A percentile compares a stretch with the other conserved stretches of the same genome.
Conservation (phyloP, 2,329 filamentous ascomycete genomes). For the Chaetomium sp. region DNA sequence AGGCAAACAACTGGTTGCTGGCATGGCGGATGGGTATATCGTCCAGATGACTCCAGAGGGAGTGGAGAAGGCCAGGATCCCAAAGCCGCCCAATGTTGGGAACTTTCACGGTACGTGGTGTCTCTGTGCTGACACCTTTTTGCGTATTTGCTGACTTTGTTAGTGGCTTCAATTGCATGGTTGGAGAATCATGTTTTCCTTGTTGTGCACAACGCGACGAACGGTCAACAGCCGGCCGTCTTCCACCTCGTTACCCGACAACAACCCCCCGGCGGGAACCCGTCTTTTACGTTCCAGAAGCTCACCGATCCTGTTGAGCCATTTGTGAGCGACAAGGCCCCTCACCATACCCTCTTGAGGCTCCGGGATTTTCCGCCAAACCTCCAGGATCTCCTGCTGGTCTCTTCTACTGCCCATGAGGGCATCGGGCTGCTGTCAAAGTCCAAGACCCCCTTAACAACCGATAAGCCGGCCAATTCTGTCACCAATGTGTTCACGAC, state of each 20-base stretch:
- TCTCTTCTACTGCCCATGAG: slow-evolving; percentile 72
- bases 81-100: slow-evolving; percentile 62
- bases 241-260: slow-evolving; percentile 75
- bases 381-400: slow-evolving; percentile 72
- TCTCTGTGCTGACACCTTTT: background rate
- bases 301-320: slow-evolving; percentile 68
- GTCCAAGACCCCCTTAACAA: slow-evolving; percentile 61
- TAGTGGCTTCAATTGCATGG: slow-evolving; percentile 75
- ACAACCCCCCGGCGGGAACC: slow-evolving; percentile 38
- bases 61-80: slow-evolving; percentile 68
- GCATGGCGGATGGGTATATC: slow-evolving; percentile 71
- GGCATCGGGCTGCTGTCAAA: slow-evolving; percentile 75
- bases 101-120: slow-evolving; percentile 58
- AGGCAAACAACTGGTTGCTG: slow-evolving; percentile 88
- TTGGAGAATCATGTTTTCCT: slow-evolving; percentile 83
- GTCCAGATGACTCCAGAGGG: slow-evolving; percentile 81
- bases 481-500: slow-evolving; percentile 66
- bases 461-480: slow-evolving; percentile 50
- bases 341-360: slow-evolving; percentile 72
- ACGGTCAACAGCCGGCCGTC: slow-evolving; percentile 55
- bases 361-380: slow-evolving; percentile 74
- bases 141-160: background rate
- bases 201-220: slow-evolving; percentile 64
- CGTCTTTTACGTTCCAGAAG: slow-evolving; percentile 64
- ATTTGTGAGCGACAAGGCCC: slow-evolving; percentile 58